phyloP scores from a whole-genome alignment of 2,329 filamentous ascomycete species.

The Pyrenophora tritici-repentis region DNA sequence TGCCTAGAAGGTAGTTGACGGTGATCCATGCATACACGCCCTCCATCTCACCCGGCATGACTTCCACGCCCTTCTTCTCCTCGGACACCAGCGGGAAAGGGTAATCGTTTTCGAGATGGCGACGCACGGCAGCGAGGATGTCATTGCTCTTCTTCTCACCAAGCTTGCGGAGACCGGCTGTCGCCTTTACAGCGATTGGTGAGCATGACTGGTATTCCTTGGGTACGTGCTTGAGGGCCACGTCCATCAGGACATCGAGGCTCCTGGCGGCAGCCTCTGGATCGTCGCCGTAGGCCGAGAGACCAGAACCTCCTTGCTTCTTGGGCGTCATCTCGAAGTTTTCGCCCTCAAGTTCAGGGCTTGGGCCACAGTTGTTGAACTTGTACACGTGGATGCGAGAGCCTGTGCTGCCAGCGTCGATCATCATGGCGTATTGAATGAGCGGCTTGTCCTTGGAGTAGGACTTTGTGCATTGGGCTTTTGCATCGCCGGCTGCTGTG shows the following conservation, averaged over 20 bases:
- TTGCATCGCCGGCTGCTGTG: slow-evolving; percentile 61
- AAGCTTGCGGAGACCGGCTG: slow-evolving; percentile 87
- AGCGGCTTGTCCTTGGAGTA: slow-evolving; percentile 88
- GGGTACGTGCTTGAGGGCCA: slow-evolving; percentile 82
- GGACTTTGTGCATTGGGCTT: slow-evolving; percentile 78
- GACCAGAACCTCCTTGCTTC: slow-evolving; percentile 73
- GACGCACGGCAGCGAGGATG: slow-evolving; percentile 84
- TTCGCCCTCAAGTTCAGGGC: slow-evolving; percentile 92
- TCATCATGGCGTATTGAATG: slow-evolving; percentile 97
- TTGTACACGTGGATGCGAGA: slow-evolving; percentile 98
- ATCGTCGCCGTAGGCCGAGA: slow-evolving; percentile 87
- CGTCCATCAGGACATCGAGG: slow-evolving; percentile 83
- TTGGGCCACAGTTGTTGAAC: slow-evolving; percentile 97
- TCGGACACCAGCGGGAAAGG: slow-evolving; percentile 92
- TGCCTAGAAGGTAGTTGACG: slow-evolving; percentile 96
- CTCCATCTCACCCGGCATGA: slow-evolving; percentile 97
- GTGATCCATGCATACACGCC: slow-evolving; percentile 99
- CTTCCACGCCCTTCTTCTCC: slow-evolving; percentile 84
- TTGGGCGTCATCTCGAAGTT: slow-evolving; percentile 93
- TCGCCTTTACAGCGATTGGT: slow-evolving; percentile 96
- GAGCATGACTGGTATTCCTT: slow-evolving; percentile 89
- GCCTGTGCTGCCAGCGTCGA: slow-evolving; percentile 96
- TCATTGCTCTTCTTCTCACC: slow-evolving; percentile 79
- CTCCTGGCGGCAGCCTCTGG: slow-evolving; percentile 87
- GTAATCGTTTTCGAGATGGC: slow-evolving; percentile 82